These are phyloP conservation scores for Moesziomyces antarcticus DNA, from an alignment of 1,284 basidiomycete genomes.

Conservation along the genomic window DNA sequence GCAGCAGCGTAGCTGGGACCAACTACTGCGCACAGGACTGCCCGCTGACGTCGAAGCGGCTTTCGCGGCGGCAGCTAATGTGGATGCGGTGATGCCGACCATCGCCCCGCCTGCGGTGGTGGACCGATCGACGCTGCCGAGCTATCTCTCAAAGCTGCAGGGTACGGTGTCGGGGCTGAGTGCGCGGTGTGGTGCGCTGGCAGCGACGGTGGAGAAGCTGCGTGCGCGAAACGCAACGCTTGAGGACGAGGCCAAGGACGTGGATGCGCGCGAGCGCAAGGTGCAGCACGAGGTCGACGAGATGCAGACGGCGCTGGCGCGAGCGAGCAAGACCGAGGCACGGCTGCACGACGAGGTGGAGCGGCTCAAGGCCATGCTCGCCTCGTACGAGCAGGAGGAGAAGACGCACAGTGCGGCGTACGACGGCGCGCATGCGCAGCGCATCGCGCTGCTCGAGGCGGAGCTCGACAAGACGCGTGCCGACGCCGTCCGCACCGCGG, in stretches of 20 bases:
- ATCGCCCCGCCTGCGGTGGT: conserved; percentile 21
- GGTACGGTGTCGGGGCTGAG: conserved; percentile 49
- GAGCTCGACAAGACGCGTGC: conserved; percentile 30
- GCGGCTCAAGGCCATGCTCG: conserved; percentile 49
- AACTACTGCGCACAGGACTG: conserved; percentile 15
- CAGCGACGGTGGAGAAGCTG: conserved; percentile 31
- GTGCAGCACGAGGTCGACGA: conserved; percentile 56
- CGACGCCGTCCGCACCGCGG: conserved; percentile 8
- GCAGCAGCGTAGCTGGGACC: conserved; percentile 40
- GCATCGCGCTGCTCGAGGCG: conserved; percentile 58
- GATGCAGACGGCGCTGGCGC: conserved; percentile 45
- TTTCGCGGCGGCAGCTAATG: conserved; percentile 42
- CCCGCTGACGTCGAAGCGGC: conserved; percentile 28
- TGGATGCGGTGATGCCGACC: conserved; percentile 10
- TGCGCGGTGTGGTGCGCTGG: conserved; percentile 41
- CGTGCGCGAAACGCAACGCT: conserved; percentile 35
- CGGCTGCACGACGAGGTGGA: conserved; percentile 42
- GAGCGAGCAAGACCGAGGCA: conserved; percentile 13
- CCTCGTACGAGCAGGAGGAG: conserved; percentile 55
- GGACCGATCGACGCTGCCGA: conserved; percentile 36
- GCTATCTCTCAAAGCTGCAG: conserved; percentile 47
- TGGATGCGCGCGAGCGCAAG: conserved; percentile 46
- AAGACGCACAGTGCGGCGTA: conserved; percentile 50
- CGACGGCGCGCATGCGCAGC: conserved; percentile 58
- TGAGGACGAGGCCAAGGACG: conserved; percentile 46